Percentiles rank a stretch among this genome's conserved stretches.
These are phyloP conservation scores for Filobasidium floriforme DNA, from an alignment of 768 basidiomycete genomes.

Conservation along the genomic window DNA sequence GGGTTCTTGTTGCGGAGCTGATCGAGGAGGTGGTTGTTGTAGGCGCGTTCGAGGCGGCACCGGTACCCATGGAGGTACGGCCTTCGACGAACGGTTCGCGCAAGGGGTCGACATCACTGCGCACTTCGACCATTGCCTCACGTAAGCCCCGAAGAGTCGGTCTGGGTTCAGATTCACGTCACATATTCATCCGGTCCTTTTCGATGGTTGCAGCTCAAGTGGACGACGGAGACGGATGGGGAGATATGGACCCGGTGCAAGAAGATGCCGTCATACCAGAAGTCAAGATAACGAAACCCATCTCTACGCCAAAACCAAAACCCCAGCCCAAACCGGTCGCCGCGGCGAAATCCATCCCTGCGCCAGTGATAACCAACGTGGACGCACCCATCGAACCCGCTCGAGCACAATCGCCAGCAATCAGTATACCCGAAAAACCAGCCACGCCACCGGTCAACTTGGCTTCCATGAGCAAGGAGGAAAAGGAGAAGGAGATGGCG, in stretches of 20 bases:
- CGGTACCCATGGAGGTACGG: conserved; percentile 33
- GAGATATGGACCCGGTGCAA: neutral
- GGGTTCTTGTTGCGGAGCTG: conserved; percentile 4
- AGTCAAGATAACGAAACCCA: conserved; percentile 9
- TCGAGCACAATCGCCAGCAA: conserved; percentile 1
- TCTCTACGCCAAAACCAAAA: conserved; percentile 11
- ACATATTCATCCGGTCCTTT: neutral
- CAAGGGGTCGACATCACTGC: neutral
- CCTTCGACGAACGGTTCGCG: neutral
- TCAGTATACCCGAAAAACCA: neutral
- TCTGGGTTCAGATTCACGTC: too few relatives aligned
- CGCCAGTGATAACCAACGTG: neutral
- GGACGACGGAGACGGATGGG: neutral
- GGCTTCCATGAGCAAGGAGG: conserved; percentile 68
- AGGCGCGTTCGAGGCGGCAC: conserved; percentile 68
- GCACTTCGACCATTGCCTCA: neutral
- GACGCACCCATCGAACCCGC: conserved; percentile 3
- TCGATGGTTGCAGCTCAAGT: neutral
- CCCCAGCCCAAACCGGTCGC: conserved; percentile 7
- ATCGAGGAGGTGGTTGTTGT: neutral
- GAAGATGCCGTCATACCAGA: neutral
- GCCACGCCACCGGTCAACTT: conserved; percentile 40
- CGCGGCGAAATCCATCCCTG: neutral
- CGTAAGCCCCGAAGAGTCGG: neutral
- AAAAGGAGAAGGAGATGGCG: conserved; percentile 88